Conservation (phyloP, 2,329 filamentous ascomycete species). For the Sporothrix pallida region DNA sequence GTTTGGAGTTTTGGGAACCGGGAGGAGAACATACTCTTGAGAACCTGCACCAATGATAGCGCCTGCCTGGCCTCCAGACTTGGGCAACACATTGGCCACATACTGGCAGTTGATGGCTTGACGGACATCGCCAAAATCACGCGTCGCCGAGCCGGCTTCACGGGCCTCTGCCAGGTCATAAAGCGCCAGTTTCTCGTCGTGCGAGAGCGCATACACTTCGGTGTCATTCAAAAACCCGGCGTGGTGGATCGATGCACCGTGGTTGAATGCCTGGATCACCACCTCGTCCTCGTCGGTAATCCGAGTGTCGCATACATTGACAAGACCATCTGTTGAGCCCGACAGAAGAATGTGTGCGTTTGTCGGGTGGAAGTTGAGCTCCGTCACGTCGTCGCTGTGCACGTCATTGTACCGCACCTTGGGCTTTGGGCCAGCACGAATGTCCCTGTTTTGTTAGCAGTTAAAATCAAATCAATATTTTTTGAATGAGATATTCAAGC, state of each 20-base stretch:
- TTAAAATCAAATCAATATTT: constrained; percentile 34
- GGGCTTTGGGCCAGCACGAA: constrained; percentile 55
- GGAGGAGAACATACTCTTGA: constrained; percentile 62
- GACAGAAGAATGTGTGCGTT: constrained; percentile 69
- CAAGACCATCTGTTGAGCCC: constrained; percentile 78
- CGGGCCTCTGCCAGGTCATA: constrained; percentile 70
- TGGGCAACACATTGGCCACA: constrained; percentile 68
- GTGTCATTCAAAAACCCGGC: constrained; percentile 71
- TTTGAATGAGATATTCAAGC: background rate
- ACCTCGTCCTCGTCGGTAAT: constrained; percentile 78
- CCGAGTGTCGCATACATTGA: constrained; percentile 76
- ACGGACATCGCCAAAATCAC: constrained; percentile 72
- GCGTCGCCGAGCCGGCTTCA: constrained; percentile 62
- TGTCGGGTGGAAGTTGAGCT: constrained; percentile 67
- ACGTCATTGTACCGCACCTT: constrained; percentile 65
- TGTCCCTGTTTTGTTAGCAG: constrained; percentile 56
- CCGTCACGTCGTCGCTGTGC: constrained; percentile 71
- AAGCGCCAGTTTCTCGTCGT: constrained; percentile 78
- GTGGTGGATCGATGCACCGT: constrained; percentile 74
- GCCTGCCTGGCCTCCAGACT: constrained; percentile 58
- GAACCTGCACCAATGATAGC: constrained; percentile 69
- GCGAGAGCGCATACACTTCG: constrained; percentile 74
- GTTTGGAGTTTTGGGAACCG: constrained; percentile 35
- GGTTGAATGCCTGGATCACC: constrained; percentile 78
- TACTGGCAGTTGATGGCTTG: constrained; percentile 73